Evolutionary conservation across 371 early-diverging fungal genomes (phyloP), one percentile per base, ranked within the genome.

Genomic region (Rhizopus microsporus): DNA sequence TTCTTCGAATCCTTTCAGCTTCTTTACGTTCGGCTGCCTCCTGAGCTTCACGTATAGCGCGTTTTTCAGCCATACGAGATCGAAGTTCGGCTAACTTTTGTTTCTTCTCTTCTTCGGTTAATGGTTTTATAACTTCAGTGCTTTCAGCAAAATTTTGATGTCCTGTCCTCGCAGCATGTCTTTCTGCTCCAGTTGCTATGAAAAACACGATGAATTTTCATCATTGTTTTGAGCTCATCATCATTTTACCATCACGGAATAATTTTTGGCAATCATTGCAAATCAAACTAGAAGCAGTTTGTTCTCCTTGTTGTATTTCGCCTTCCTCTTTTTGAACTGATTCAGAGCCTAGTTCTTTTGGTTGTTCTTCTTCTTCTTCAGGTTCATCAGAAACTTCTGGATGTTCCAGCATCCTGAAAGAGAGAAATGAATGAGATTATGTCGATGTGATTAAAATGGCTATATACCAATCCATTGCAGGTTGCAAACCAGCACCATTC

Each of bases 141-240:
- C 90, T 89, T 62, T 96, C 94, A 13, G 89, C 80, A 74, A 97
- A 97, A 69, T 92, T 89, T 51, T 82, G 82, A 69, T 97, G 97
- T 0, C 86, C 84, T 1, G 92, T 88, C 48, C 86, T 83, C 38
- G 85, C 77, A 12, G 95, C 97, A 68, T 95, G 97, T 60, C 83
- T 61, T 62, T 93, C 88, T 7, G 94, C 94, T 38, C 85, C 84
- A 13, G 74, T 64, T n/a, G 88, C 90, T 85, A 51, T 48, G 55
- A 17, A 53, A 32, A 29, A 23, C 49, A 23, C 1, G 23, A 23
- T 23, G 23, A 23, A 23, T 49, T 47, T 15, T 45, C 6, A n/a
- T 37, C 7, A 17, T 58, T 5, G 46, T 16, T 50, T 39, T 56
- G 10, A 12, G 43, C 4, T 8, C n/a, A 42, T 15, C n/a, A 42